Percentiles rank a stretch among this genome's conserved stretches.
Conservation (phyloP, 1,284 basidiomycete species). For the Puccinia hordei region DNA sequence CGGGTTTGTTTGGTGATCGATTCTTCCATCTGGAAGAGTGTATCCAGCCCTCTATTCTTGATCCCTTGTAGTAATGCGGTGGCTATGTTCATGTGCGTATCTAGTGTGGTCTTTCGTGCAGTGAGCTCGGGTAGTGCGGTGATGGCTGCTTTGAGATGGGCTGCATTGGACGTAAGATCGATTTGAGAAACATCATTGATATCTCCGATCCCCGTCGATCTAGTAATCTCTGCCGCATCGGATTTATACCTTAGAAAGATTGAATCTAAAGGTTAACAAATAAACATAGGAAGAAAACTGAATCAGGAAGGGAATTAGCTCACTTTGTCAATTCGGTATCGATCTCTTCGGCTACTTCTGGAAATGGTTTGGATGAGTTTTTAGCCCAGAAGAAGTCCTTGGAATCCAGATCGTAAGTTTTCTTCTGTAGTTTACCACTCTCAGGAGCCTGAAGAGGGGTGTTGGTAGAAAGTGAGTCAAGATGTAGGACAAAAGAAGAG, state of each 20-base stretch:
- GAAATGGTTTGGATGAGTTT: conserved; percentile 94
- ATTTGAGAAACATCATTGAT: conserved; percentile 92
- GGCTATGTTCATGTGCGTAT: conserved; percentile 99
- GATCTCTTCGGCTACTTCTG: conserved; percentile 97
- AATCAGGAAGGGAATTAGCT: not conserved
- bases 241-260: conserved; percentile 71
- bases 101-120: conserved; percentile 90
- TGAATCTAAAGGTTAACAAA: not conserved
- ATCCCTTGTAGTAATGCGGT: conserved; percentile 93
- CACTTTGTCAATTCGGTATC: conserved; percentile 80
- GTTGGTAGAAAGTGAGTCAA: conserved; percentile 3
- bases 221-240: conserved; percentile 94
- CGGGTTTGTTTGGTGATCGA: conserved; percentile 78
- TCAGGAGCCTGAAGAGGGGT: conserved; percentile 64
- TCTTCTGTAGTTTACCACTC: conserved; percentile 70
- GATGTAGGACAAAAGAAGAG: not conserved
- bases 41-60: conserved; percentile 91
- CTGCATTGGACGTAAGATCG: conserved; percentile 89
- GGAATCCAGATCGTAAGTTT: conserved; percentile 91
- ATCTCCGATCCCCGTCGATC: conserved; percentile 92
- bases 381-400: conserved; percentile 99
- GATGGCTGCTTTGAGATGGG: conserved; percentile 94
- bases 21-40: conserved; percentile 95
- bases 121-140: conserved; percentile 97
- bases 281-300: not conserved